Evolutionary conservation across 176 grass and related monocot genomes (phyloP).

Genomic region (Carex parvula): DNA sequence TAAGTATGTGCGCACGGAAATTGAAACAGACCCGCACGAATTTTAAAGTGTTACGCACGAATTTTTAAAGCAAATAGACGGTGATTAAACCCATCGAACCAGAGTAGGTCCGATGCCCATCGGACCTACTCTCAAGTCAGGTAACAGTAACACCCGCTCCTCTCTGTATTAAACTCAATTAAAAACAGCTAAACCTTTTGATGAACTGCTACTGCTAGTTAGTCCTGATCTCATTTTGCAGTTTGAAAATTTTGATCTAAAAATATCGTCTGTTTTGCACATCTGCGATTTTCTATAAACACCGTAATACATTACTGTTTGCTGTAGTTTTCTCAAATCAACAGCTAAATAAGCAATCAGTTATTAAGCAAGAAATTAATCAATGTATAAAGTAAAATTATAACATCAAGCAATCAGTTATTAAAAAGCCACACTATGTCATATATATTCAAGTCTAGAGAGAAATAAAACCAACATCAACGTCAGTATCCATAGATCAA

Average conservation of each 20-base stretch:
- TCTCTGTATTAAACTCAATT: not conserved
- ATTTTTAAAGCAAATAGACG: too few relatives aligned
- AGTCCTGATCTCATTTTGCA: not conserved
- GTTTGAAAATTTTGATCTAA: not conserved
- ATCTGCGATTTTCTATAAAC: not conserved
- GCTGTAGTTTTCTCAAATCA: not conserved
- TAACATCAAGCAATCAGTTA: not conserved
- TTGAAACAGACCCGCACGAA: too few relatives aligned
- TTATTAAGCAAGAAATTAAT: not conserved
- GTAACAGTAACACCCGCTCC: not conserved
- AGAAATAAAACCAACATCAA: not conserved
- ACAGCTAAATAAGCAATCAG: not conserved
- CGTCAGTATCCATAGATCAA: not conserved
- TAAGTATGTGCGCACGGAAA: too few relatives aligned
- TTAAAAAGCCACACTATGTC: not conserved
- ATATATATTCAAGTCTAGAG: not conserved
- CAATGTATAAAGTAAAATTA: not conserved
- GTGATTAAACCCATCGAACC: too few relatives aligned
- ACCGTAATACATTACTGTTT: not conserved
- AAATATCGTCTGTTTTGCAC: not conserved
- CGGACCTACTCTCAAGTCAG: too few relatives aligned
- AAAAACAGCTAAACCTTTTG: not conserved
- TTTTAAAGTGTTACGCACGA: too few relatives aligned
- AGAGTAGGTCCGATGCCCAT: too few relatives aligned
- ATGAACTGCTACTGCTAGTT: not conserved